Conservation (phyloP, 2,329 filamentous ascomycete genomes). For the Xylaria sp. region DNA sequence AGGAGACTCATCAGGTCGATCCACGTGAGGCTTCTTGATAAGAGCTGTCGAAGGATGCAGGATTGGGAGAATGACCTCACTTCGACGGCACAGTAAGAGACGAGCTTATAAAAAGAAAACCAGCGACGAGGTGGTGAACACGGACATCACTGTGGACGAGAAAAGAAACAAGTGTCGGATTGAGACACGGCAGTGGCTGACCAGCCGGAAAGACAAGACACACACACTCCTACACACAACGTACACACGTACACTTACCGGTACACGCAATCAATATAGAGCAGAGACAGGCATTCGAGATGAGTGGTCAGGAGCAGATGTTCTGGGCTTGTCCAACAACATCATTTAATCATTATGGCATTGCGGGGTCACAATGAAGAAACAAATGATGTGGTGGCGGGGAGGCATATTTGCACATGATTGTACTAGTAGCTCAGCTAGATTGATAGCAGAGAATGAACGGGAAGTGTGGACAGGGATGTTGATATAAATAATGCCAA, state of each 20-base stretch:
- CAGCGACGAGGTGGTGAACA: conserved; percentile 13
- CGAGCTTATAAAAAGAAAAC: conserved; percentile 26
- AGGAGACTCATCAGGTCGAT: conserved; percentile 38
- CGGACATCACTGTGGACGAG: conserved; percentile 26
- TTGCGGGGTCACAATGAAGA: conserved; percentile 11
- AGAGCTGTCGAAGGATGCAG: conserved; percentile 16
- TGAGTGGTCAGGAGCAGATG: conserved; percentile 14
- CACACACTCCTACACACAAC: background rate
- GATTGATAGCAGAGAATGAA: background rate
- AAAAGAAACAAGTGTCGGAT: conserved; percentile 30
- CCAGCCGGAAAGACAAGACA: conserved; percentile 8
- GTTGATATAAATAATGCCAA: background rate
- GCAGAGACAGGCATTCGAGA: conserved; percentile 1
- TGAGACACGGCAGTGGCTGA: conserved; percentile 33
- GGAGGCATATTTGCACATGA: background rate
- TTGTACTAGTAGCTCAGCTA: background rate
- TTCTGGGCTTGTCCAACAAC: conserved; percentile 25
- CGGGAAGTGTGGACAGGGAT: background rate
- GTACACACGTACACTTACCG: background rate
- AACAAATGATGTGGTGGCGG: conserved; percentile 1
- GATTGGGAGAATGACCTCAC: conserved; percentile 21
- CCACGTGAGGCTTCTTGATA: conserved; percentile 11
- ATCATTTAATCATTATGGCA: conserved; percentile 7
- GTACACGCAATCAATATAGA: conserved; percentile 9
- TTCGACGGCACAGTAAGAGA: conserved; percentile 13